These are phyloP conservation scores for Cyclotella atomus DNA, from an alignment of 108 stramenopile genomes.

Conservation along the genomic window DNA sequence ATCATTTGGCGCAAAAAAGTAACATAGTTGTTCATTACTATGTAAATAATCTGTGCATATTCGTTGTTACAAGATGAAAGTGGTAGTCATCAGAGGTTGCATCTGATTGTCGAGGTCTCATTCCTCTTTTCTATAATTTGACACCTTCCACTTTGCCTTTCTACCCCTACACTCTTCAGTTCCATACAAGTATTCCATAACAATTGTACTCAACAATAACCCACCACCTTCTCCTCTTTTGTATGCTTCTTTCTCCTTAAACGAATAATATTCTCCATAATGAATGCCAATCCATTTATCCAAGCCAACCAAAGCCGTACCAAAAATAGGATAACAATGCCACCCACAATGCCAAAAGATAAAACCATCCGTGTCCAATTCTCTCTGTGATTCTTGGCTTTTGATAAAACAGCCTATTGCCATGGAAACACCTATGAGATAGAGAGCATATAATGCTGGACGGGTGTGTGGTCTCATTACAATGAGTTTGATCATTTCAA, in stretches of 20 bases:
- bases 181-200: not conserved
- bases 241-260: not conserved
- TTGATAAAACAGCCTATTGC: slow-evolving; percentile 45
- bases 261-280: not conserved
- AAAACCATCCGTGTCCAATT: slow-evolving; percentile 39
- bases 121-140: no score
- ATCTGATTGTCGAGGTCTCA: no score
- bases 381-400: slow-evolving; percentile 31
- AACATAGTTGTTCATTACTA: no score
- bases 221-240: not conserved
- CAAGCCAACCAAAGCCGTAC: not conserved
- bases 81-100: no score
- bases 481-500: slow-evolving; percentile 39
- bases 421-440: slow-evolving; percentile 8
- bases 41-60: no score
- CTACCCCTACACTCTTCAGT: no score
- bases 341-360: slow-evolving; percentile 53
- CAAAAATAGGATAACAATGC: slow-evolving; percentile 45
- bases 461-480: slow-evolving; percentile 46
- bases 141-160: no score
- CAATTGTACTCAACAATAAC: not conserved
- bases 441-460: slow-evolving; percentile 27
- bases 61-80: no score
- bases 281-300: not conserved
- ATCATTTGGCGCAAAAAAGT: no score